Evolutionary conservation across 2,329 filamentous ascomycete species (phyloP).

Genomic region (Grosmannia serpens): DNA sequence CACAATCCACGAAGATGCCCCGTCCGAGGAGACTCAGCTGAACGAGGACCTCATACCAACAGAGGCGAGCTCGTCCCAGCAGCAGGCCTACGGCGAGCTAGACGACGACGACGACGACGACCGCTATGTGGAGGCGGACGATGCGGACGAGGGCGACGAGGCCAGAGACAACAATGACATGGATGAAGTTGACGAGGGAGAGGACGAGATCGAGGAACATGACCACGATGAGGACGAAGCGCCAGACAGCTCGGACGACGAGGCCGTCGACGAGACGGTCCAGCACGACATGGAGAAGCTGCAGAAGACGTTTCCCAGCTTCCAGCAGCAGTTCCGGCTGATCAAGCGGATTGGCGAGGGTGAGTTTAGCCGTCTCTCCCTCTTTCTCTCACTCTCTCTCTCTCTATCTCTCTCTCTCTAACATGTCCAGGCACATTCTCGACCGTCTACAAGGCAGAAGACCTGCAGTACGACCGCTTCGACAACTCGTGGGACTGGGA

Average conservation of each 20-base stretch:
- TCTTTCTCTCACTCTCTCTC: background rate
- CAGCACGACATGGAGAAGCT: conserved; percentile 81
- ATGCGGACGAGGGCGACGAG: conserved; percentile 16
- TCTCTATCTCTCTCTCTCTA: background rate
- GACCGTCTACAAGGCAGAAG: conserved; percentile 97
- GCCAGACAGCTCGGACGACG: conserved; percentile 46
- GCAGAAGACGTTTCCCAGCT: conserved; percentile 69
- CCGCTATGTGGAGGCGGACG: conserved; percentile 4
- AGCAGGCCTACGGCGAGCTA: conserved; percentile 18
- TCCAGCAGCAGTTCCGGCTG: conserved; percentile 72
- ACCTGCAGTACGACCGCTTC: conserved; percentile 72
- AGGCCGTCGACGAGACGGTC: conserved; percentile 54
- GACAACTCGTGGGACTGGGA: conserved; percentile 80
- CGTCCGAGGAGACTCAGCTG: conserved; percentile 36
- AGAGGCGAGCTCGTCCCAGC: conserved; percentile 14
- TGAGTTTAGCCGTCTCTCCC: conserved; percentile 22
- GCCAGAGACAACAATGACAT: conserved; percentile 25
- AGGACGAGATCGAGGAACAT: conserved; percentile 24
- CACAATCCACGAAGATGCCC: conserved; percentile 37
- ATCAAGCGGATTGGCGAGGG: conserved; percentile 98
- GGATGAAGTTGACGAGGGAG: conserved; percentile 37
- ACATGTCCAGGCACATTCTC: conserved; percentile 72
- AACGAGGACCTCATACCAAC: conserved; percentile 29
- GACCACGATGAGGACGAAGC: conserved; percentile 27
- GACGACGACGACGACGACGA: background rate